Evolutionary conservation across 129 eudicot genomes (phyloP), one percentile per base, ranked within the genome.

Genomic region (Escallonia herrerae): DNA sequence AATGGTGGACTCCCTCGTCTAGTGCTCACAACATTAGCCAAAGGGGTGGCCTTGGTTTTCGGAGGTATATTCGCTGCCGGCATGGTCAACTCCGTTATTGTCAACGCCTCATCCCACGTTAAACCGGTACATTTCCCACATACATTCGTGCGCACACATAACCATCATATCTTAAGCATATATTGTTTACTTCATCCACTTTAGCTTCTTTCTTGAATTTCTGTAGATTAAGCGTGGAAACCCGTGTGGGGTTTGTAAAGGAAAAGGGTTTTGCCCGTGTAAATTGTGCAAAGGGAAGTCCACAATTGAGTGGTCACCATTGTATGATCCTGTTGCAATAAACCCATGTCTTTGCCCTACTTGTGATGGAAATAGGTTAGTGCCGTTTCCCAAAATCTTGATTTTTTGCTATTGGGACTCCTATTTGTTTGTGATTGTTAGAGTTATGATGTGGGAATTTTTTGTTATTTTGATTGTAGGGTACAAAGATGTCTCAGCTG

Each of bases 321-420:
- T 87, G 74, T 83, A 78, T 81, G 96, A 87, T 77, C 97, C 95
- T 48, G 62, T 84, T 57, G 72, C 69, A 46, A 83, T 91, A 6
- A 87, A 87, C 41, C 86, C 94, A 3, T 91, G 97, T 63, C 78
- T 84, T 47, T 91, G 97, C 68, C 97, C 97, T 61, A 91, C 97
- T 63, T 91, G 97, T 76, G 96, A 91, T 73, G 97, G 94, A n/a
- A 68, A 67, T 58, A 79, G 83, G 96, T 87, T 44, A 72, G 71
- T 60, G 37, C 49, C 7, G 10, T 15, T 63, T 48, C 12, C 38
- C 11, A 45, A 3, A 8, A 42, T 6, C 14, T 0, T n/a, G 4
- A 37, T 7, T 12, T 15, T 3, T 13, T 15, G 41, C 5, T 59
- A 22, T 22, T 22, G 33, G 33, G 33, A 22, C 33, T 0, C 1